A percentile compares a stretch with the other conserved stretches of the same genome.
phyloP scores from a whole-genome alignment of 345 rosid genomes.

The Gossypium anomalum region DNA sequence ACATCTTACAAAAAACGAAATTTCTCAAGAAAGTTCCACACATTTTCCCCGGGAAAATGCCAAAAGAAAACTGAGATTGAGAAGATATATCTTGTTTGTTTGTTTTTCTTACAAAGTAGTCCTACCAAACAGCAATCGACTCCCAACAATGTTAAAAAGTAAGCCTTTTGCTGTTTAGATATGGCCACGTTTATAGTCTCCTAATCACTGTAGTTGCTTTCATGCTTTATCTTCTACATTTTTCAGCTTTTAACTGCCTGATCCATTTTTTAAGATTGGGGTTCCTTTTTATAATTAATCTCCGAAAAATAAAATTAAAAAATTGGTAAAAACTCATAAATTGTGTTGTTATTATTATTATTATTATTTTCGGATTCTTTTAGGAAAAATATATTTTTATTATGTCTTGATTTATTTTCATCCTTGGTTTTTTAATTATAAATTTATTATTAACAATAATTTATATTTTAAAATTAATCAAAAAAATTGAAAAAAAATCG shows the following conservation, averaged over 20 bases:
- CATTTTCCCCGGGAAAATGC: background rate
- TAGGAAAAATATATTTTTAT: no score
- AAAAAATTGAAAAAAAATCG: no score
- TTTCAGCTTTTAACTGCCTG: constrained; percentile 4
- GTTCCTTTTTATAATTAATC: background rate
- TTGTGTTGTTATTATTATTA: no score
- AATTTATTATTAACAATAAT: no score
- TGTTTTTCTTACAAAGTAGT: background rate
- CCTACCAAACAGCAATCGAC: background rate
- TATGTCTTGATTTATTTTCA: no score
- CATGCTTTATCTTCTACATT: background rate
- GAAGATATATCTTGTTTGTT: background rate
- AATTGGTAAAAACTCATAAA: background rate
- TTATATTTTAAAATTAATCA: no score
- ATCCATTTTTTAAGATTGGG: constrained; percentile 3
- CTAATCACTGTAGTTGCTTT: constrained; percentile 5
- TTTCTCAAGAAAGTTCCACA: background rate
- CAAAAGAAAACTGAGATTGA: background rate
- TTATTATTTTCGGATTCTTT: no score
- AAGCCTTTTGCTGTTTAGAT: background rate
- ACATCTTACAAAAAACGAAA: background rate
- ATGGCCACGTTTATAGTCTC: constrained; percentile 21
- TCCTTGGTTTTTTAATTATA: no score
- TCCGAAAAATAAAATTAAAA: no score
- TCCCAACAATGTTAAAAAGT: background rate